A percentile compares a stretch with the other conserved stretches of the same genome.
Conservation (phyloP, 2,329 filamentous ascomycete genomes). For the Dryadomyces quercus-mongolicae region DNA sequence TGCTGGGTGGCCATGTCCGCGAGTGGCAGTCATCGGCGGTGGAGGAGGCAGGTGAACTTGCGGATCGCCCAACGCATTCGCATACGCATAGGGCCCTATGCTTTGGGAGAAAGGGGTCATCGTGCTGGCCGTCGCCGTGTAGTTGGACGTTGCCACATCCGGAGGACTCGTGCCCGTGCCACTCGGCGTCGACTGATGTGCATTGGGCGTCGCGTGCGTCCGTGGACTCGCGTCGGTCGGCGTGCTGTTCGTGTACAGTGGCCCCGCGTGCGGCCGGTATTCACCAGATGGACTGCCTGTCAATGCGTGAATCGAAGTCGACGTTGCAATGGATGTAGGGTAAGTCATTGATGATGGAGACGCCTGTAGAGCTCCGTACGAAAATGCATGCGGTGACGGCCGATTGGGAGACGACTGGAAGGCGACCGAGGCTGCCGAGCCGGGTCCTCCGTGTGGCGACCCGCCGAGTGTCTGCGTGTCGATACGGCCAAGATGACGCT, state of each 20-base stretch:
- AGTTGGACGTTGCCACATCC: conserved; percentile 7
- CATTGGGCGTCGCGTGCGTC: conserved; percentile 10
- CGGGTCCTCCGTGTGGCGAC: background rate
- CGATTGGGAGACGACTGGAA: conserved; percentile 9
- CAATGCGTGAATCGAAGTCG: conserved; percentile 6
- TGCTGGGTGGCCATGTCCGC: background rate
- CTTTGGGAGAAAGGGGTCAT: conserved; percentile 7
- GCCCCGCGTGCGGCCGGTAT: conserved; percentile 7
- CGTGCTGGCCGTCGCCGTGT: conserved; percentile 5
- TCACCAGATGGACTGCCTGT: conserved; percentile 6
- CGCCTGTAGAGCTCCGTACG: conserved; percentile 7
- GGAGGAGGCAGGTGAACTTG: background rate
- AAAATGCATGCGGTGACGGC: conserved; percentile 9
- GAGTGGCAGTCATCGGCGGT: background rate
- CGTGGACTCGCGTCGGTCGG: conserved; percentile 10
- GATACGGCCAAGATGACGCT: conserved; percentile 8
- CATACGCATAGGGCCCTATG: conserved; percentile 8
- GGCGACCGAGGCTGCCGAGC: conserved; percentile 1
- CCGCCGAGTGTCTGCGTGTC: conserved; percentile 7
- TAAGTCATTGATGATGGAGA: conserved; percentile 10
- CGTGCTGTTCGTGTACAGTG: conserved; percentile 6
- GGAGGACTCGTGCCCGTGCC: conserved; percentile 9
- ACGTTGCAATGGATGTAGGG: conserved; percentile 7
- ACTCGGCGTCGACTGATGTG: conserved; percentile 7
- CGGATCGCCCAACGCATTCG: conserved; percentile 2